A percentile compares a stretch with the other conserved stretches of the same genome.
Conservation (phyloP, 78 protist genomes). For the Dictyostelium capitatum region DNA sequence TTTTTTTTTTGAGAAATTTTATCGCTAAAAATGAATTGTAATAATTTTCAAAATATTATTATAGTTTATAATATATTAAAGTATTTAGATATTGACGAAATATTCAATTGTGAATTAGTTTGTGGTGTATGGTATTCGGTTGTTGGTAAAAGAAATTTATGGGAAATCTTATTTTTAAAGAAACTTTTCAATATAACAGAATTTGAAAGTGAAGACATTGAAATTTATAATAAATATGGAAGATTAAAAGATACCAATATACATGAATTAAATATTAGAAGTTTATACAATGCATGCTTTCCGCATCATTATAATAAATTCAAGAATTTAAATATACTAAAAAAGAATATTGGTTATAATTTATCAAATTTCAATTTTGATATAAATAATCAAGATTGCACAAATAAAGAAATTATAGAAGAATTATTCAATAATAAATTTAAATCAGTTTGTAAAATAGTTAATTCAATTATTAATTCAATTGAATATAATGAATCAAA, state of each 20-base stretch:
- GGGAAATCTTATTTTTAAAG: slow-evolving; percentile 14
- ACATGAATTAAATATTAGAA: background rate
- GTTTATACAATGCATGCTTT: background rate
- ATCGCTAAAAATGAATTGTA: too few species aligned
- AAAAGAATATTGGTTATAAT: background rate
- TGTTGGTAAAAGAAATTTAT: background rate
- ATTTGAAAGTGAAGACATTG: background rate
- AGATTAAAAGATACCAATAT: background rate
- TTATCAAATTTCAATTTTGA: background rate
- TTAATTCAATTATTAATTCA: background rate
- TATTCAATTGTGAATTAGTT: background rate
- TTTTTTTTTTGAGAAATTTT: too few species aligned
- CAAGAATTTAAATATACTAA: background rate
- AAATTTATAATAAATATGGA: background rate
- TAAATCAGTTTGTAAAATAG: background rate
- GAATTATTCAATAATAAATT: background rate
- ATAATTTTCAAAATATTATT: background rate
- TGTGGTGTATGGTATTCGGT: background rate
- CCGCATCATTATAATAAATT: background rate
- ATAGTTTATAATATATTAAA: background rate
- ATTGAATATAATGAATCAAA: background rate
- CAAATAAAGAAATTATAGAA: background rate
- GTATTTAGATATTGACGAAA: background rate
- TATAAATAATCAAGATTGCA: background rate
- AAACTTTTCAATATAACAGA: background rate